Conservation (phyloP, 2,329 filamentous ascomycete genomes). For the Xylaria sp. region DNA sequence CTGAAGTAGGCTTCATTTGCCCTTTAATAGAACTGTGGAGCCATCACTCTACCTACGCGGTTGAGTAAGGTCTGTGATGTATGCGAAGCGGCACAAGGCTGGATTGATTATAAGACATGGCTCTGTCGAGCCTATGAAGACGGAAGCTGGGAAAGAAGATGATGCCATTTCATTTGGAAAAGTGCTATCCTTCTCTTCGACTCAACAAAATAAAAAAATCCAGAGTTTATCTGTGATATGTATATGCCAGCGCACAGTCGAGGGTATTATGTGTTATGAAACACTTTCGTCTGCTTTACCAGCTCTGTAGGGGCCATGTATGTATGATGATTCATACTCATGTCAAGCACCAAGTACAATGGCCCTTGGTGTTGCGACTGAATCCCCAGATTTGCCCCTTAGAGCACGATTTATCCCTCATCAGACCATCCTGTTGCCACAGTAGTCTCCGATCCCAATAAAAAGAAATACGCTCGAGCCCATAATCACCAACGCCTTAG, state of each 20-base stretch:
- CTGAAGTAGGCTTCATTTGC: background rate
- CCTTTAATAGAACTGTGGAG: background rate
- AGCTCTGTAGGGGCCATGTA: background rate
- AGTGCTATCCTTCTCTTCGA: constrained; percentile 14
- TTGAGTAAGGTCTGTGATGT: background rate
- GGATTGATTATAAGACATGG: background rate
- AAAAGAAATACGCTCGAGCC: constrained; percentile 12
- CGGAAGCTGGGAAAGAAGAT: background rate
- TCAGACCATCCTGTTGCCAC: background rate
- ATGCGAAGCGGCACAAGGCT: background rate
- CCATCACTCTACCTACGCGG: background rate
- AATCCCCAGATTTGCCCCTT: background rate
- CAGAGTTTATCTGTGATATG: constrained; percentile 22
- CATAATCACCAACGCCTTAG: constrained; percentile 32
- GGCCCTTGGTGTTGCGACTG: background rate
- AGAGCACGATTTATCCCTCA: background rate
- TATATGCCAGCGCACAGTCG: constrained; percentile 4
- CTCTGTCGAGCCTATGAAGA: background rate
- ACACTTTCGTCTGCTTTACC: background rate
- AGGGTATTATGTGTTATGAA: constrained; percentile 2
- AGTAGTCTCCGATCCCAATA: background rate
- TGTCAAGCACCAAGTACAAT: background rate
- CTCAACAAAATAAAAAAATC: constrained; percentile 26
- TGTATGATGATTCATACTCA: background rate
- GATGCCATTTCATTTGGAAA: constrained; percentile 22